These are phyloP conservation scores for Gaeumannomyces tritici DNA, from an alignment of 2,329 filamentous ascomycete species.

Conservation along the genomic window DNA sequence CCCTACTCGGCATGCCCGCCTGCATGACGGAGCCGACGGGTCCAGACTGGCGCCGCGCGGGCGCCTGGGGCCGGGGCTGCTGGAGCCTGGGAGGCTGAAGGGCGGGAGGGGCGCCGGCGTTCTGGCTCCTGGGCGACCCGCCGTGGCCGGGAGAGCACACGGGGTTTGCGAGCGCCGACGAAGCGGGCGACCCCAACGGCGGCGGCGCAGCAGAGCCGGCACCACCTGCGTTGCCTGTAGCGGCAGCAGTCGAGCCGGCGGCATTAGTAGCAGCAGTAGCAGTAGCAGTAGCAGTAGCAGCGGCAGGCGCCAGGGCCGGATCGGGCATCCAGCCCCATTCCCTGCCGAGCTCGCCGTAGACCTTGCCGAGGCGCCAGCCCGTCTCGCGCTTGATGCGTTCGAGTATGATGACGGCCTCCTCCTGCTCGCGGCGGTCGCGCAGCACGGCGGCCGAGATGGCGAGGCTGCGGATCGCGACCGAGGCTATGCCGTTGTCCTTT, in stretches of 20 bases:
- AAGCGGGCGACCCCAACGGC: slow-evolving; percentile 1
- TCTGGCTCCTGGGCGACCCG: background rate
- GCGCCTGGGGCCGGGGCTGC: background rate
- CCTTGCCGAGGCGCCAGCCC: slow-evolving; percentile 65
- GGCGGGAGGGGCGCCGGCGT: background rate
- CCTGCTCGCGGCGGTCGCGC: slow-evolving; percentile 59
- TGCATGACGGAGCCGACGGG: background rate
- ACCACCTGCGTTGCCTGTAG: background rate
- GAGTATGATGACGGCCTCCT: slow-evolving; percentile 71
- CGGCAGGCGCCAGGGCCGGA: slow-evolving; percentile 6
- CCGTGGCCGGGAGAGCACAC: too few species aligned
- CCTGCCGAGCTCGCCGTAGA: slow-evolving; percentile 63
- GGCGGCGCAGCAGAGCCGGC: background rate
- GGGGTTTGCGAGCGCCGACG: background rate
- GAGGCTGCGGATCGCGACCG: slow-evolving; percentile 69
- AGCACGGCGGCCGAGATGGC: slow-evolving; percentile 69
- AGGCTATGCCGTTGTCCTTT: slow-evolving; percentile 70
- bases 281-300: background rate
- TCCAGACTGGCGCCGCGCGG: background rate
- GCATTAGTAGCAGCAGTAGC: background rate
- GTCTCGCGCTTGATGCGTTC: slow-evolving; percentile 66
- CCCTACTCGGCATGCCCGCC: background rate
- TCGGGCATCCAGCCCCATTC: slow-evolving; percentile 65
- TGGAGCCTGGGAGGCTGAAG: background rate
- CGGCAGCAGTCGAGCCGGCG: background rate